Percentiles rank a stretch among this genome's conserved stretches.
These are phyloP conservation scores for Melastoma malabathricum DNA, from an alignment of 345 rosid genomes.

Conservation along the genomic window DNA sequence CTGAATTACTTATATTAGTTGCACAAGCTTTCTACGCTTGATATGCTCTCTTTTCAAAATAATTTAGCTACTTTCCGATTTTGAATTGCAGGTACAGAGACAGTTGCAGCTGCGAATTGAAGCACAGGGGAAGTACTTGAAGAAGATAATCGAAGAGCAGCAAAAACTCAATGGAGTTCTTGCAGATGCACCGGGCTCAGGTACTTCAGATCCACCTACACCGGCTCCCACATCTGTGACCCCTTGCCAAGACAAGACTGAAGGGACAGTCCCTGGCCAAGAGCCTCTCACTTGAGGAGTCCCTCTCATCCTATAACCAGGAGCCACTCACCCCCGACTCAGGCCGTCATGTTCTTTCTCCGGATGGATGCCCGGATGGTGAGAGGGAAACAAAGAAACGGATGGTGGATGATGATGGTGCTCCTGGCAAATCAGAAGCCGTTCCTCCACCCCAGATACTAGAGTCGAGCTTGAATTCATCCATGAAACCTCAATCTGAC, in stretches of 20 bases:
- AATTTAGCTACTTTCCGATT: not conserved
- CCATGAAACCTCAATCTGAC: constrained; percentile 29
- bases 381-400: constrained; percentile 67
- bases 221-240: constrained; percentile 81
- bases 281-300: constrained; percentile 76
- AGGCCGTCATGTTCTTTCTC: constrained; percentile 44
- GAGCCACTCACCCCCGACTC: constrained; percentile 92
- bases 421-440: constrained; percentile 34
- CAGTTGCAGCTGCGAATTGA: constrained; percentile 95
- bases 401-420: constrained; percentile 25
- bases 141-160: constrained; percentile 98
- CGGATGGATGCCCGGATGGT: constrained; percentile 40
- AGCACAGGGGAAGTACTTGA: constrained; percentile 93
- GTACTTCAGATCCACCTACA: constrained; percentile 57
- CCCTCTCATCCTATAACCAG: constrained; percentile 56
- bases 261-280: constrained; percentile 50
- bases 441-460: constrained; percentile 51
- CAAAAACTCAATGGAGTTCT: constrained; percentile 69
- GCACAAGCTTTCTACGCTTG: not conserved
- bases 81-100: constrained; percentile 68
- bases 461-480: constrained; percentile 66
- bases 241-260: constrained; percentile 53
- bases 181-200: constrained; percentile 38
- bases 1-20: not conserved
- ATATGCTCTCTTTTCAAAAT: too few species aligned